phyloP scores from a whole-genome alignment of 192 early-diverging fungal species.

The Backusella liffmaniae region DNA sequence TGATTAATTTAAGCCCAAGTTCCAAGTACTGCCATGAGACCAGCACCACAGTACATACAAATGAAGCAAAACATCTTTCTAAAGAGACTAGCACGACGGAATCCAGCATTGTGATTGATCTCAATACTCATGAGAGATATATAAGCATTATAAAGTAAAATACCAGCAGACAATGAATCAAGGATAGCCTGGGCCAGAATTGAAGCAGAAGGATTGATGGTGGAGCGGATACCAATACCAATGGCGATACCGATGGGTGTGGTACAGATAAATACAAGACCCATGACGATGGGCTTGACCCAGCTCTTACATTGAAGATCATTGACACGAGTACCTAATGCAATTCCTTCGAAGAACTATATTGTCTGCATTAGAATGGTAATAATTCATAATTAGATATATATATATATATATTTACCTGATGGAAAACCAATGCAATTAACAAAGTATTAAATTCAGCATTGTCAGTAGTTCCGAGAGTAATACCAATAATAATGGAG shows the following conservation, averaged over 20 bases:
- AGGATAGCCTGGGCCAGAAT: conserved; percentile 68
- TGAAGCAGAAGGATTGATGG: conserved; percentile 59
- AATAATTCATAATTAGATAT: background rate
- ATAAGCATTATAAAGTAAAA: conserved; percentile 73
- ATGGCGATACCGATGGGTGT: conserved; percentile 79
- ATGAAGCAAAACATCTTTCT: conserved; percentile 24
- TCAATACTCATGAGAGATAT: conserved; percentile 65
- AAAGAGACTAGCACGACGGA: background rate
- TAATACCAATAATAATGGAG: conserved; percentile 78
- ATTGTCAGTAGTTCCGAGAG: conserved; percentile 58
- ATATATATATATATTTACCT: conserved; percentile 37
- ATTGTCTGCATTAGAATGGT: background rate
- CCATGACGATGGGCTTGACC: conserved; percentile 43
- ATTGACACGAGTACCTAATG: conserved; percentile 45
- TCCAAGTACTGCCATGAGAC: conserved; percentile 33
- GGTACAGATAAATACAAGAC: conserved; percentile 60
- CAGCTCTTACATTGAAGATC: conserved; percentile 30
- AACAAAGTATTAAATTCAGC: conserved; percentile 60
- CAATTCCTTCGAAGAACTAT: conserved; percentile 51
- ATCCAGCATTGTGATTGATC: conserved; percentile 33
- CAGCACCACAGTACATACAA: conserved; percentile 36
- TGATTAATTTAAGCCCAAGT: conserved; percentile 30
- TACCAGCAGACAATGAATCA: conserved; percentile 78
- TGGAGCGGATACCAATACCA: conserved; percentile 69
- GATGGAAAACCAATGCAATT: conserved; percentile 73